These are phyloP conservation scores for Phytophthora niederhauseri DNA, from an alignment of 352 stramenopile genomes.

Conservation along the genomic window DNA sequence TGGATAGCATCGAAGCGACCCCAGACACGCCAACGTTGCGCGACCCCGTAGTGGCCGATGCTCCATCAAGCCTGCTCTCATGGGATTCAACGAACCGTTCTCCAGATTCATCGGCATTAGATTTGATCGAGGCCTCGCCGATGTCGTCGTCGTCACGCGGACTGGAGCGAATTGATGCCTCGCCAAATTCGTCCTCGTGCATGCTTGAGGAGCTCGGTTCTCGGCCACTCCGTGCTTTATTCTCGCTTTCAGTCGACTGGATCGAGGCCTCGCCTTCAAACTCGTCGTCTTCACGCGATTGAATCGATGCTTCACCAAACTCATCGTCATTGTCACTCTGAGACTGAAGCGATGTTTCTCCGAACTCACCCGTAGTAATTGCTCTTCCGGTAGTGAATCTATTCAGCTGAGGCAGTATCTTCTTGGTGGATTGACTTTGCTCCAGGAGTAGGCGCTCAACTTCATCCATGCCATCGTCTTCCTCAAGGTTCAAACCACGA, in stretches of 20 bases:
- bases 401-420: not conserved
- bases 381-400: not conserved
- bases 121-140: not conserved
- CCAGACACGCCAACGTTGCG: not conserved
- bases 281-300: too few relatives aligned
- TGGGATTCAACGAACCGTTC: not conserved
- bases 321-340: constrained; percentile 1
- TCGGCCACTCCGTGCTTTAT: not conserved
- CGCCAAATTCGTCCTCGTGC: not conserved
- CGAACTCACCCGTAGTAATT: constrained; percentile 5
- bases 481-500: constrained; percentile 24
- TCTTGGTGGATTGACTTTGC: constrained; percentile 16
- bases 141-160: not conserved
- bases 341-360: not conserved
- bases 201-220: not conserved
- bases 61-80: not conserved
- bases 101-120: not conserved
- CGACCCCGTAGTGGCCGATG: not conserved
- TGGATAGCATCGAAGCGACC: not conserved
- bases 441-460: constrained; percentile 31
- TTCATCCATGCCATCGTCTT: constrained; percentile 42
- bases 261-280: not conserved
- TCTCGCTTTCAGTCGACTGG: not conserved
- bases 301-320: constrained; percentile 1
- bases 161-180: not conserved